Percentiles rank a stretch among this genome's conserved stretches.
phyloP scores from a whole-genome alignment of 164 flowering plant species.

The Nymphaea colorata region DNA sequence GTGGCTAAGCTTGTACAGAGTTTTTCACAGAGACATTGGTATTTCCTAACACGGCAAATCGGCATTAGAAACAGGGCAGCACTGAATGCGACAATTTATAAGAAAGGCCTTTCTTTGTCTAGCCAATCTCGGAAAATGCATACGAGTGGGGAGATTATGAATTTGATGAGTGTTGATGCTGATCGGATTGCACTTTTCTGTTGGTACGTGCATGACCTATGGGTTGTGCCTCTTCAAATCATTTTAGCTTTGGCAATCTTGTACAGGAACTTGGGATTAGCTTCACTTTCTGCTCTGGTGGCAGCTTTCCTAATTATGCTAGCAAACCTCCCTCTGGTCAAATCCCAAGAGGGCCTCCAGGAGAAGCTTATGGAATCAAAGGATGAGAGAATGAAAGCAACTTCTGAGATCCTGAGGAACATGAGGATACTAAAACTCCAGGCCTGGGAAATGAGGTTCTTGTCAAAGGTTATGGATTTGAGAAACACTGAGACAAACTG shows the following conservation, averaged over 20 bases:
- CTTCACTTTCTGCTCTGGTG: conserved; percentile 37
- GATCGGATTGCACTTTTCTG: conserved; percentile 47
- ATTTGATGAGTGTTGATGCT: conserved; percentile 67
- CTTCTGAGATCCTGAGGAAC: conserved; percentile 56
- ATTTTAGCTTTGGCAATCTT: conserved; percentile 41
- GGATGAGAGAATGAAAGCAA: conserved; percentile 63
- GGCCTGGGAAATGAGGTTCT: conserved; percentile 70
- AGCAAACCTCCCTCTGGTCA: conserved; percentile 44
- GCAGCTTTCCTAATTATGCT: conserved; percentile 49
- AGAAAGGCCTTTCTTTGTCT: conserved; percentile 53
- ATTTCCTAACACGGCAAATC: conserved; percentile 35
- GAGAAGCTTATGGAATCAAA: conserved; percentile 54
- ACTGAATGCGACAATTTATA: conserved; percentile 37
- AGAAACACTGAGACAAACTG: conserved; percentile 44
- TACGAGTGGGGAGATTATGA: conserved; percentile 62
- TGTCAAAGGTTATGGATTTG: conserved; percentile 39
- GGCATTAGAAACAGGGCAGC: conserved; percentile 39
- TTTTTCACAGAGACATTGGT: conserved; percentile 47
- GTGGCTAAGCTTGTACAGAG: conserved; percentile 57
- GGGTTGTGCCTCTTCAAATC: conserved; percentile 53
- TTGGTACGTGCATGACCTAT: conserved; percentile 61
- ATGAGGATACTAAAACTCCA: conserved; percentile 83
- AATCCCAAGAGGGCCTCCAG: conserved; percentile 36
- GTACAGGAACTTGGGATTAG: conserved; percentile 59
- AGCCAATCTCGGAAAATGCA: conserved; percentile 46